Conservation (phyloP, 139 green algal species). For the Chlorella sp. region DNA sequence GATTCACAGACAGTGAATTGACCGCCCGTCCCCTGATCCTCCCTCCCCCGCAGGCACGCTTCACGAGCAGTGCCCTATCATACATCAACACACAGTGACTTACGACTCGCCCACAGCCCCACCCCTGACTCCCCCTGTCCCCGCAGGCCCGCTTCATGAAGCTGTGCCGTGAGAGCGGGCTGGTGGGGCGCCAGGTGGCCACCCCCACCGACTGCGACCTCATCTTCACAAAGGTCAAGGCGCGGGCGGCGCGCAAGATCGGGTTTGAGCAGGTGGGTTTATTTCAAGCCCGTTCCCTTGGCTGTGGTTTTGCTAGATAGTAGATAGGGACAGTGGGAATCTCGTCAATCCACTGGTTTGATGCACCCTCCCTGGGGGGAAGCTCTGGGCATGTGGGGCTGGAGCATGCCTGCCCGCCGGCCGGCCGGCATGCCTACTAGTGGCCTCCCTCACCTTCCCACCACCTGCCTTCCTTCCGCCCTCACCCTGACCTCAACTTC, state of each 20-base stretch:
- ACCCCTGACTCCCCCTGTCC: no score
- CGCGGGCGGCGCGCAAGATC: slow-evolving; percentile 53
- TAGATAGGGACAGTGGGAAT: slow-evolving; percentile 90
- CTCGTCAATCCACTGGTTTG: slow-evolving; percentile 87
- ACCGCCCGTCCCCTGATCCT: no score
- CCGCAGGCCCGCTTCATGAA: slow-evolving; percentile 62
- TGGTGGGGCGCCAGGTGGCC: slow-evolving; percentile 49
- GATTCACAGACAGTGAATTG: no score
- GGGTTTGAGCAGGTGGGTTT: slow-evolving; percentile 51
- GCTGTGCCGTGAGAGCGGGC: slow-evolving; percentile 55
- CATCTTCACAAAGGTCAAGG: slow-evolving; percentile 66
- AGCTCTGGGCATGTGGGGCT: slow-evolving; percentile 76
- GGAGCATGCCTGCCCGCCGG: no score
- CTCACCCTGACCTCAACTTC: background rate
- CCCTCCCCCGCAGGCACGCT: no score
- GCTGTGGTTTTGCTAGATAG: slow-evolving; percentile 85
- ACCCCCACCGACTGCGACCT: slow-evolving; percentile 70
- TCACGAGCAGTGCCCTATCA: no score
- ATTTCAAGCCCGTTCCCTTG: slow-evolving; percentile 77
- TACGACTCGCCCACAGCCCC: background rate
- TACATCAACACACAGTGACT: no score
- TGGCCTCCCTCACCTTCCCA: no score
- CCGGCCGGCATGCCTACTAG: no score
- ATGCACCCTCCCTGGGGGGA: no score
- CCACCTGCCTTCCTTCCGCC: no score